phyloP scores from a whole-genome alignment of 805 yeast species.

The Sugiyamaella smithiae region DNA sequence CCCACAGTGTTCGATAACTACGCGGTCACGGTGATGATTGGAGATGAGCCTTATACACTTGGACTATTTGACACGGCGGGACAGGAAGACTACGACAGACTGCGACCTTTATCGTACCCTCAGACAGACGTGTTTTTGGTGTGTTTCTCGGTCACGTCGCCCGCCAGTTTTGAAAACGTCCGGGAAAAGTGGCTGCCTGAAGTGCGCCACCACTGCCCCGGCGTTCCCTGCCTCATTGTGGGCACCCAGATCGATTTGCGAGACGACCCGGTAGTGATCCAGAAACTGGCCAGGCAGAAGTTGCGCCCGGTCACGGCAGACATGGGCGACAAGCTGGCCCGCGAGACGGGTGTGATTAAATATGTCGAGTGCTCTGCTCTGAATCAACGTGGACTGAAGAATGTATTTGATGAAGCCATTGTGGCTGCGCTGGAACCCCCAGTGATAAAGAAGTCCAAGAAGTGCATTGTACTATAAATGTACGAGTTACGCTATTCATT shows the following conservation, averaged over 20 bases:
- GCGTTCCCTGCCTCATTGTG: slow-evolving; percentile 93
- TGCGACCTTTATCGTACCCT: slow-evolving; percentile 95
- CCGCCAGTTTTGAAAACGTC: slow-evolving; percentile 95
- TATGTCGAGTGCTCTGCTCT: slow-evolving; percentile 97
- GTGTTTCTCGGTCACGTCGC: slow-evolving; percentile 94
- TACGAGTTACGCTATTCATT: not conserved
- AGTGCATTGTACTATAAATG: slow-evolving; percentile 72
- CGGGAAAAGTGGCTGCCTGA: slow-evolving; percentile 99
- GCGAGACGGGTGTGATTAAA: slow-evolving; percentile 91
- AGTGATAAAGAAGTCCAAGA: slow-evolving; percentile 71
- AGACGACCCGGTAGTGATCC: slow-evolving; percentile 86
- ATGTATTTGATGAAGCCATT: slow-evolving; percentile 97
- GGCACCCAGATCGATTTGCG: slow-evolving; percentile 96
- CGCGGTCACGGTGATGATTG: slow-evolving; percentile 55
- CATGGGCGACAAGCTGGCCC: slow-evolving; percentile 89
- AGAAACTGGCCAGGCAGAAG: slow-evolving; percentile 79
- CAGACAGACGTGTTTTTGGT: slow-evolving; percentile 95
- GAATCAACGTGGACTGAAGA: slow-evolving; percentile 94
- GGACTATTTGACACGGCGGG: slow-evolving; percentile 99
- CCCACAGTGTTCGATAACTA: slow-evolving; percentile 95
- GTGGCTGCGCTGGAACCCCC: slow-evolving; percentile 99
- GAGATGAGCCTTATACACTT: slow-evolving; percentile 95
- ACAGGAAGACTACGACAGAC: slow-evolving; percentile 97
- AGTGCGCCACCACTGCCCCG: slow-evolving; percentile 97
- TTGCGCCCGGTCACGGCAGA: slow-evolving; percentile 73